A percentile compares a stretch with the other conserved stretches of the same genome.
Evolutionary conservation across 306 rosid species (phyloP).

Genomic region (Chamaecrista fasciculata): DNA sequence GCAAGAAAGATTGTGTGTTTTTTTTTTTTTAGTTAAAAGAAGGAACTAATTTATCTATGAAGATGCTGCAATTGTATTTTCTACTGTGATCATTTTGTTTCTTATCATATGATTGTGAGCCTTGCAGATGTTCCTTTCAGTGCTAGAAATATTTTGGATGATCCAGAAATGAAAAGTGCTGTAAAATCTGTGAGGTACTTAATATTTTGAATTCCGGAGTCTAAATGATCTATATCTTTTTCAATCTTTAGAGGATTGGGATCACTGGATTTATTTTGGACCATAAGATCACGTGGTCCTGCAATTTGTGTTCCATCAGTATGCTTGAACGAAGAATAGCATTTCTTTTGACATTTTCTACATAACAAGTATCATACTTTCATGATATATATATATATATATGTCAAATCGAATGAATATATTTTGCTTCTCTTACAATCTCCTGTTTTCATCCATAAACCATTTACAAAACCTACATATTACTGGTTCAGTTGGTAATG

Average conservation of each 20-base stretch:
- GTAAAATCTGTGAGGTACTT: conserved; percentile 80
- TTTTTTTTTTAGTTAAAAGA: background rate
- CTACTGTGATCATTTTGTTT: background rate
- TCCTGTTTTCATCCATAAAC: too few relatives aligned
- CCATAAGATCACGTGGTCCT: background rate
- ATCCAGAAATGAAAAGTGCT: conserved; percentile 79
- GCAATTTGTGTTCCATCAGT: background rate
- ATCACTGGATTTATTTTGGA: background rate
- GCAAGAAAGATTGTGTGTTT: background rate
- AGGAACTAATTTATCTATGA: background rate
- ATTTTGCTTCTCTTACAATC: background rate
- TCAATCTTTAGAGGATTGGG: background rate
- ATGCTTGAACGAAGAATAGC: background rate
- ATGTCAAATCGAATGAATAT: background rate
- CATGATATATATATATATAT: background rate
- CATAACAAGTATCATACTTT: background rate
- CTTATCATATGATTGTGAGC: background rate
- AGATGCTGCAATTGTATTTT: background rate
- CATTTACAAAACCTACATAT: too few relatives aligned
- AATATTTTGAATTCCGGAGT: background rate
- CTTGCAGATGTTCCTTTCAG: conserved; percentile 80
- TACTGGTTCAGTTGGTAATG: too few relatives aligned
- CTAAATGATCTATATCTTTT: too few relatives aligned
- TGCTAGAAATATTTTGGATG: conserved; percentile 82
- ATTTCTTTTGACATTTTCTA: background rate